Percentiles rank a stretch among this genome's conserved stretches.
These are phyloP conservation scores for Cyathus striatus DNA, from an alignment of 768 basidiomycete species.

Conservation along the genomic window DNA sequence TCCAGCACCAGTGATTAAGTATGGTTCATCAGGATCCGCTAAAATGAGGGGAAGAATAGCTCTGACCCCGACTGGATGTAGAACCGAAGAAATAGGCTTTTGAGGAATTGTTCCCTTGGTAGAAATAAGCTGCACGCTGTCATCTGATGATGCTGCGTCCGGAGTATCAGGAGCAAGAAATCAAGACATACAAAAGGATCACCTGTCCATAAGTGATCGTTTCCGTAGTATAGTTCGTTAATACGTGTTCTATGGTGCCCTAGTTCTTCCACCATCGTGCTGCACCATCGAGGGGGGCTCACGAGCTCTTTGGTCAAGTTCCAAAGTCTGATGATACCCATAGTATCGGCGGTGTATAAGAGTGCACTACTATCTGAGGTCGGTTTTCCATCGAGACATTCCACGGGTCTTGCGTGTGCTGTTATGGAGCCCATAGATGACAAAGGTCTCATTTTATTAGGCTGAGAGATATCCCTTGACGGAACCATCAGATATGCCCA, in stretches of 20 bases:
- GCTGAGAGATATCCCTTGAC: slow-evolving; percentile 58
- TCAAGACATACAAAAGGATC: not conserved
- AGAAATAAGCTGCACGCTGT: slow-evolving; percentile 63
- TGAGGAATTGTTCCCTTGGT: slow-evolving; percentile 8
- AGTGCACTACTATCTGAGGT: slow-evolving; percentile 39
- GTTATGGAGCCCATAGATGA: slow-evolving; percentile 64
- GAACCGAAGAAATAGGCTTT: slow-evolving; percentile 46
- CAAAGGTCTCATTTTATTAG: slow-evolving; percentile 35
- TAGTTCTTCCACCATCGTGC: slow-evolving; percentile 49
- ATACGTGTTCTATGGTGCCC: slow-evolving; percentile 79
- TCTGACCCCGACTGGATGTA: slow-evolving; percentile 63
- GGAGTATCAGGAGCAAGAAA: not conserved
- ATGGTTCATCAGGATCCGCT: slow-evolving; percentile 62
- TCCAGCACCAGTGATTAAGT: slow-evolving; percentile 78
- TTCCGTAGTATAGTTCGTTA: slow-evolving; percentile 62
- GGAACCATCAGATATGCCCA: not conserved
- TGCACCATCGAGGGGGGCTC: slow-evolving; percentile 40
- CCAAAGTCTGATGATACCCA: slow-evolving; percentile 89
- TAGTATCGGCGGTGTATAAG: slow-evolving; percentile 85
- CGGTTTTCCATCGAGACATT: slow-evolving; percentile 59
- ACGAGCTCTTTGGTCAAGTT: slow-evolving; percentile 42
- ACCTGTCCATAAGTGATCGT: slow-evolving; percentile 92
- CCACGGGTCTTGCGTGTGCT: slow-evolving; percentile 85
- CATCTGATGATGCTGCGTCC: slow-evolving; percentile 81
- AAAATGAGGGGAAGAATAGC: slow-evolving; percentile 65